Percentiles rank a stretch among this genome's conserved stretches.
Conservation (phyloP, 768 basidiomycete species). For the Boletellus ananas region DNA sequence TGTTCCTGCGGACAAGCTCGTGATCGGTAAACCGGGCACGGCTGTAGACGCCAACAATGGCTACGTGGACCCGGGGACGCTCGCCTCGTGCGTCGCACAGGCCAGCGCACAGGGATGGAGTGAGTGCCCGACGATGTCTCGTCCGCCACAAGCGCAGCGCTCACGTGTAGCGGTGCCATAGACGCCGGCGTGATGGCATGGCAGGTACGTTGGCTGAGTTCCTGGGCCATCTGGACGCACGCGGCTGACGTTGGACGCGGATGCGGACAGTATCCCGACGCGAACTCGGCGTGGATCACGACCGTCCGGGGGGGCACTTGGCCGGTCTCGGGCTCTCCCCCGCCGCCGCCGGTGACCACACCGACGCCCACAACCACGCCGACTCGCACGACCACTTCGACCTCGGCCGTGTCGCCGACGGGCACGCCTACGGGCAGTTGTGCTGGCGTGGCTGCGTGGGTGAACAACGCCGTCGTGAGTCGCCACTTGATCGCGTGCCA, state of each 20-base stretch:
- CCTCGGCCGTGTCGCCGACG: too few species aligned
- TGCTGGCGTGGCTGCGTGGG: conserved; percentile 43
- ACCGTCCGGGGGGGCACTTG: conserved; percentile 38
- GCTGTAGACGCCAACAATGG: conserved; percentile 43
- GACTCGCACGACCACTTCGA: conserved; percentile 1
- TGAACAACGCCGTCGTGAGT: conserved; percentile 34
- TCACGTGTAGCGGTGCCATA: conserved; percentile 6
- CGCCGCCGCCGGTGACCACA: background rate
- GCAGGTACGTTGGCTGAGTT: conserved; percentile 29
- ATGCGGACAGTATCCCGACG: conserved; percentile 37
- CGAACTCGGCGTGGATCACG: conserved; percentile 35
- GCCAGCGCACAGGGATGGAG: conserved; percentile 67
- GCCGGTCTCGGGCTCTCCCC: conserved; percentile 21
- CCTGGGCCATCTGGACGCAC: background rate
- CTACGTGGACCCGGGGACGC: conserved; percentile 53
- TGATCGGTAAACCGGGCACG: conserved; percentile 53
- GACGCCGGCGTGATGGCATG: conserved; percentile 42
- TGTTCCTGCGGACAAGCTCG: conserved; percentile 45
- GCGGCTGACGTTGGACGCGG: background rate
- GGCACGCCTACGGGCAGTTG: conserved; percentile 30
- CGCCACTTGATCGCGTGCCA: background rate
- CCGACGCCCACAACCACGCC: background rate
- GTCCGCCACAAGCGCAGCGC: background rate
- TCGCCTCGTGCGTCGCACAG: conserved; percentile 57
- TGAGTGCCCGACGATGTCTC: conserved; percentile 30